Percentiles rank a stretch among this genome's conserved stretches.
These are phyloP conservation scores for Cucumis hystrix DNA, from an alignment of 306 rosid species.

Conservation along the genomic window DNA sequence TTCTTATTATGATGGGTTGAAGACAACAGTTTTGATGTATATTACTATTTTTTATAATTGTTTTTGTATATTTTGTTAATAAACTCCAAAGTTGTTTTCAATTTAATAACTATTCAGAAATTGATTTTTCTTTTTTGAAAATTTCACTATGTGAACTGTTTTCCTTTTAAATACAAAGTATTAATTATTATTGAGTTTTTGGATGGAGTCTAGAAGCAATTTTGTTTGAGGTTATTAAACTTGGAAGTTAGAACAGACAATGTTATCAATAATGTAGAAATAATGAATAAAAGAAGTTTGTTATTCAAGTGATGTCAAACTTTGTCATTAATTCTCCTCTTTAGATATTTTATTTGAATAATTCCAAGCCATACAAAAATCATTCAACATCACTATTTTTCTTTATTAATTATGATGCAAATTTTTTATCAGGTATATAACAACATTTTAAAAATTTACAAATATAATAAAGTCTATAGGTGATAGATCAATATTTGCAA, in stretches of 20 bases:
- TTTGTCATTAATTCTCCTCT: neutral
- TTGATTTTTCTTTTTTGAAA: too few species aligned
- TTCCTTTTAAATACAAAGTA: neutral
- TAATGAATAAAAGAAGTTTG: neutral
- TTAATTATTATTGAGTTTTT: neutral
- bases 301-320: neutral
- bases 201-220: neutral
- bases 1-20: too few species aligned
- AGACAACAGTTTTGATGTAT: too few species aligned
- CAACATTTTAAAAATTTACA: too few species aligned
- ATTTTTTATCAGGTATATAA: too few species aligned
- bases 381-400: neutral
- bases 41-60: too few species aligned
- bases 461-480: too few species aligned
- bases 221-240: neutral
- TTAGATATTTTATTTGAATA: neutral
- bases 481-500: too few species aligned
- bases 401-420: neutral
- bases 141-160: neutral
- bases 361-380: neutral
- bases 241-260: neutral
- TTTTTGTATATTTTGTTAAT: too few species aligned
- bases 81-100: too few species aligned
- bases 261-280: neutral
- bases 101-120: too few species aligned